Evolutionary conservation across 129 eudicot species (phyloP), one percentile per base, ranked within the genome.

Genomic region (Saposhnikovia divaricata): DNA sequence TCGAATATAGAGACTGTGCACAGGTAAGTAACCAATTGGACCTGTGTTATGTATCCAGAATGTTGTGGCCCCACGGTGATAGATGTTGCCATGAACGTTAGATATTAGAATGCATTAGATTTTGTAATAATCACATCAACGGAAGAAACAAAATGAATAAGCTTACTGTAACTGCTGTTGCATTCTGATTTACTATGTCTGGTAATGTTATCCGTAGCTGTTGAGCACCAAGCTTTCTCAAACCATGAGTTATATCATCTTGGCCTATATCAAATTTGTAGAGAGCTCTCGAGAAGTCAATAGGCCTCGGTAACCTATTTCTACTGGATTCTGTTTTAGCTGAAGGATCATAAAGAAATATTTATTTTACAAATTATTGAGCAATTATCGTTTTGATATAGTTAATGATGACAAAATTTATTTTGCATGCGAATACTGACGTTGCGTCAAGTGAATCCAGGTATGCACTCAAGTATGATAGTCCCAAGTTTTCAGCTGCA

Each of bases 11-110:
- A 85, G 9, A 15, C 77, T 78, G 55, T 81, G 3, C 14, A 85
- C 79, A 5, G 96, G 96, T 77, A 90, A 78, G 85, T 96, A 92
- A 78, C 96, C 96, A 27, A 87, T 51, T 34, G 96, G 93, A 11
- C 96, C 93, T 21, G 89, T 87, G 77, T 93, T 90, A 71, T 87
- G 96, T 50, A 93, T 80, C 96, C 93, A 93, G 63, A 90, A 87
- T 57, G 85, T 57, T 84, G 92, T 83, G 11, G 96, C 98, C 74
- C 98, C 93, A 75, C 79, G 82, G 42, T 85, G 74, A 82, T 90
- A 93, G 44, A 79, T 73, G 83, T 93, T 93, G 92, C 69, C 82
- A 86, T 9, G 40, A 37, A 14, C 6, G 8, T 23, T 40, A 3
- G 5, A 23, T 21, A 8, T 23, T 7, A 43, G 3, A 23, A 73